phyloP scores from a whole-genome alignment of 2,329 filamentous ascomycete genomes.

The Aspergillus novoparasiticus region DNA sequence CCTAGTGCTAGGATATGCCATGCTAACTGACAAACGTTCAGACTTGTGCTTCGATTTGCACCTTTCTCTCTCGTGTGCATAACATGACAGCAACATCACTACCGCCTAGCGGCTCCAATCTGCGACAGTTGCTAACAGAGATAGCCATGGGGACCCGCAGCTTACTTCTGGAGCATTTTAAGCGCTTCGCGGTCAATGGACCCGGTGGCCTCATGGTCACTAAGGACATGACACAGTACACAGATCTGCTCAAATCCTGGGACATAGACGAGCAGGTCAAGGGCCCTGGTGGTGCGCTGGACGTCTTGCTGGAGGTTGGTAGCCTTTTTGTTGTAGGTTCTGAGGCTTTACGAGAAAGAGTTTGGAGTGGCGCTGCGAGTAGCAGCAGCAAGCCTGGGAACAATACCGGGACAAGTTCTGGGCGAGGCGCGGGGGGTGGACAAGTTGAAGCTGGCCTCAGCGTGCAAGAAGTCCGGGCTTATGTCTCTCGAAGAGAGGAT shows the following conservation, averaged over 20 bases:
- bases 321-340: conserved; percentile 93
- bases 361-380: conserved; percentile 59
- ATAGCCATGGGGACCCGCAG: conserved; percentile 76
- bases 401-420: conserved; percentile 33
- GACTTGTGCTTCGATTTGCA: conserved; percentile 79
- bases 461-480: conserved; percentile 67
- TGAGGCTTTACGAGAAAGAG: conserved; percentile 72
- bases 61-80: conserved; percentile 73
- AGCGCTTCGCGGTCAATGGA: conserved; percentile 89
- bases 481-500: conserved; percentile 84
- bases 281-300: conserved; percentile 61
- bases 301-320: conserved; percentile 89
- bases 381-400: conserved; percentile 48
- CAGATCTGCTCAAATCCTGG: conserved; percentile 82
- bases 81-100: conserved; percentile 67
- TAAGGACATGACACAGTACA: conserved; percentile 94
- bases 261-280: conserved; percentile 66
- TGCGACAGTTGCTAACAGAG: conserved; percentile 80
- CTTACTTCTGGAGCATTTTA: conserved; percentile 88
- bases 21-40: conserved; percentile 24
- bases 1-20: neutral
- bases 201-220: conserved; percentile 93
- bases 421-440: conserved; percentile 44
- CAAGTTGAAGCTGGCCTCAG: conserved; percentile 55
- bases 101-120: conserved; percentile 66